Conservation (phyloP, 192 early-diverging fungal genomes). For the Rhizoclosmatium globosum region DNA sequence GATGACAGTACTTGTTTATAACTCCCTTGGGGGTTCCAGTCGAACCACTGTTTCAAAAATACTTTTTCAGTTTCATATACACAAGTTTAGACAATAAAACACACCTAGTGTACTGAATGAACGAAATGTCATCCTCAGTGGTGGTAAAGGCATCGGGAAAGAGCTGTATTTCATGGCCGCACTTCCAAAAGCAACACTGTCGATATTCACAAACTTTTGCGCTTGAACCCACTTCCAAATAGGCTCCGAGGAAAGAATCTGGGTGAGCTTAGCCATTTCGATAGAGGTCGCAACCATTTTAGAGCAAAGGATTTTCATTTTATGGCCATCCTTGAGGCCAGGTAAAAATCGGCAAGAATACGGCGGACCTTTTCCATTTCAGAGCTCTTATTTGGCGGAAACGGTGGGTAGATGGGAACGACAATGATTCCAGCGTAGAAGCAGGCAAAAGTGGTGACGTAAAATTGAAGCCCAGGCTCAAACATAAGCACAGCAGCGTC, state of each 20-base stretch:
- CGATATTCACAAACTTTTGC: neutral
- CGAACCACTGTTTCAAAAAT: neutral
- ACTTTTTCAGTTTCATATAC: neutral
- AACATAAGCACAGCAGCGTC: neutral
- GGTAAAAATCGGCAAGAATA: neutral
- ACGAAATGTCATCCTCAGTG: neutral
- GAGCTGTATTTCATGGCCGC: too few relatives aligned
- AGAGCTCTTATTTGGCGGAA: neutral
- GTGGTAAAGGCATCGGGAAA: too few relatives aligned
- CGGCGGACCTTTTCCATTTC: neutral
- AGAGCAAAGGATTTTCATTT: neutral
- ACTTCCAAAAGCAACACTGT: neutral
- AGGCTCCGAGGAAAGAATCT: neutral
- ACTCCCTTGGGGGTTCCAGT: neutral
- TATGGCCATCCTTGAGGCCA: neutral
- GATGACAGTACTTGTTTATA: neutral
- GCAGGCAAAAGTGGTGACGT: neutral
- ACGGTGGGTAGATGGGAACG: neutral
- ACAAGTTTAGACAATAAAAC: neutral
- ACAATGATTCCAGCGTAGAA: neutral
- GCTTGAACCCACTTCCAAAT: neutral
- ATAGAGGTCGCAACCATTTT: neutral
- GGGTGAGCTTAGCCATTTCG: neutral
- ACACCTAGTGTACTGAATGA: neutral
- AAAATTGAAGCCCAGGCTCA: neutral